Base-by-base conservation (phyloP, 352 stramenopile genomes). In the Phytophthora boehmeriae region DNA sequence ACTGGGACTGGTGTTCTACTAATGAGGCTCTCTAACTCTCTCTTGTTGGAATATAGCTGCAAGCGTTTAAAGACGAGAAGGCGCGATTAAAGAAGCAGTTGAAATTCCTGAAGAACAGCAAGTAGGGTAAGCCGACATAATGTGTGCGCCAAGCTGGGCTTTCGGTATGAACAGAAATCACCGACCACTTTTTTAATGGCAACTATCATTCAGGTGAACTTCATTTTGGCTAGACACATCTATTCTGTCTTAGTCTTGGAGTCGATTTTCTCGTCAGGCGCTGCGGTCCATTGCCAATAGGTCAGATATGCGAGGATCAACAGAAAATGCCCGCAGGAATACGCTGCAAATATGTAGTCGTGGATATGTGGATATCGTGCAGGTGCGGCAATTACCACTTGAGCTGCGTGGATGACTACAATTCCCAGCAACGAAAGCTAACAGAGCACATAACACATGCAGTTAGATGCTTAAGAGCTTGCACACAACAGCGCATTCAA, bases 21-120 rank as follows among this genome's bases (percentile, higher is more conserved):
- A n/a, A n/a, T n/a, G n/a, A n/a, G n/a, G n/a, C n/a, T n/a, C n/a
- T n/a, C n/a, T n/a, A n/a, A n/a, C n/a, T n/a, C n/a, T n/a, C 13
- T 59, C 10, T 59, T 8, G 22, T 39, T 39, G 4, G 3, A 2
- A 32, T 51, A 4, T 58, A 94, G 86, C 38, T 90, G 35, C 76
- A 93, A 77, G 85, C 83, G 30, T 94, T 89, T 68, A 93, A 93
- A 59, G 81, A 92, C 56, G 87, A 95, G 59, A 95, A 95, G 57
- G 73, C 83, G 19, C 75, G 85, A 66, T 60, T 94, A 60, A 92
- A 95, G 62, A 89, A 92, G 64, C 76, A 95, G 65, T 81, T 95
- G 56, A 90, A 92, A 66, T 80, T 89, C 34, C 41, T 93, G 56
- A 80, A 88, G 60, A 78, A 66, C 41, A 80, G 53, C 62, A 90